A percentile compares a stretch with the other conserved stretches of the same genome.
These are phyloP conservation scores for Spathaspora jeffriesii DNA, from an alignment of 1,139 yeast genomes.

Conservation along the genomic window DNA sequence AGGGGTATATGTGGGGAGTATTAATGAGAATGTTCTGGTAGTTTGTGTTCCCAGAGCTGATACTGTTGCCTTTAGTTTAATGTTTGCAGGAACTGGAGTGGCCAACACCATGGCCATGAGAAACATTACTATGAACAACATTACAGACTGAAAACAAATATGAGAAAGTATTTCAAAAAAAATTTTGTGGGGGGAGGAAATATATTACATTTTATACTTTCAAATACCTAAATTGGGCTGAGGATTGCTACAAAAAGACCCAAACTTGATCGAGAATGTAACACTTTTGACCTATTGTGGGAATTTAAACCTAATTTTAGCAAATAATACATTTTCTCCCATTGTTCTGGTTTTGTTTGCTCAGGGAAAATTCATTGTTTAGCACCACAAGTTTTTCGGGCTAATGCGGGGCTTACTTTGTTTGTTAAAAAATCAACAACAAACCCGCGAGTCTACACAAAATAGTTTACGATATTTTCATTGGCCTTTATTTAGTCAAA, in stretches of 20 bases:
- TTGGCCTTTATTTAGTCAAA: not conserved
- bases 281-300: not conserved
- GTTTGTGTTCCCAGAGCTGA: constrained; percentile 11
- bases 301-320: not conserved
- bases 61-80: constrained; percentile 18
- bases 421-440: not conserved
- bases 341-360: too few species aligned
- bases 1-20: constrained; percentile 21
- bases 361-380: too few species aligned
- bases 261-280: not conserved
- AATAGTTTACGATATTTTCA: too few species aligned
- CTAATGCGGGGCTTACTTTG: not conserved
- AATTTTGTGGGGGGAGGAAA: constrained; percentile 1
- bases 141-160: not conserved
- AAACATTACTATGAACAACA: not conserved
- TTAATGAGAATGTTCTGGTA: constrained; percentile 17
- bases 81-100: constrained; percentile 29
- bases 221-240: not conserved
- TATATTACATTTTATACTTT: not conserved
- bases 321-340: not conserved
- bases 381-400: not conserved
- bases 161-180: not conserved
- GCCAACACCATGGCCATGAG: not conserved
- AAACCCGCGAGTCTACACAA: not conserved
- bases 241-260: not conserved